These are phyloP conservation scores for Penicillium parvum DNA, from an alignment of 495 filamentous ascomycete species.

Conservation along the genomic window DNA sequence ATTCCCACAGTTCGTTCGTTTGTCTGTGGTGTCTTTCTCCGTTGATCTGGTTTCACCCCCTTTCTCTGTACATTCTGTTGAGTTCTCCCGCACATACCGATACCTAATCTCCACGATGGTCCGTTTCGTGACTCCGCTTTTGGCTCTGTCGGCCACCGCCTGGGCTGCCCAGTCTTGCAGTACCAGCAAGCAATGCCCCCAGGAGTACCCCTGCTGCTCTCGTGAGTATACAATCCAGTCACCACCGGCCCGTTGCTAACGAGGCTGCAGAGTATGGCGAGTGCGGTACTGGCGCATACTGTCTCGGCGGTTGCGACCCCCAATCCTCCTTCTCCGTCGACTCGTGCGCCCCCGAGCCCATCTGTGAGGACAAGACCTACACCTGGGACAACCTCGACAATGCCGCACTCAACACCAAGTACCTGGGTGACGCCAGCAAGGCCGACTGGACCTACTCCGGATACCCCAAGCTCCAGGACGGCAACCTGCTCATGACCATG, in stretches of 20 bases:
- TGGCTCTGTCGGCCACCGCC: constrained; percentile 35
- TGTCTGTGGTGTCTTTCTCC: constrained; percentile 17
- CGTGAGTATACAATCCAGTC: constrained; percentile 54
- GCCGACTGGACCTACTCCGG: constrained; percentile 89
- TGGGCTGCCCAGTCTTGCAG: constrained; percentile 46
- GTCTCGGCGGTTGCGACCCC: constrained; percentile 92
- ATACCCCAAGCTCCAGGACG: constrained; percentile 55
- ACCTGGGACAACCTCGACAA: constrained; percentile 61
- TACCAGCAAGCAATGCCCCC: constrained; percentile 63
- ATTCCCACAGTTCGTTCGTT: constrained; percentile 21
- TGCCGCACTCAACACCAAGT: constrained; percentile 65
- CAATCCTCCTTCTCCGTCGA: constrained; percentile 73
- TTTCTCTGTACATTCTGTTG: constrained; percentile 16
- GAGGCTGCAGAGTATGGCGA: constrained; percentile 73
- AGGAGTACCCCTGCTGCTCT: constrained; percentile 81
- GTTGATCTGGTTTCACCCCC: too few relatives aligned
- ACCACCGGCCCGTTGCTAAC: constrained; percentile 3
- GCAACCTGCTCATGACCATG: constrained; percentile 78
- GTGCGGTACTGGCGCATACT: constrained; percentile 92
- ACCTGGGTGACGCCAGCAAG: constrained; percentile 74
- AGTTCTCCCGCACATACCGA: constrained; percentile 9
- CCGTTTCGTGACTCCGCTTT: constrained; percentile 28
- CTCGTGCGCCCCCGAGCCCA: constrained; percentile 80
- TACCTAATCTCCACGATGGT: constrained; percentile 31
- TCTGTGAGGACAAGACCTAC: constrained; percentile 72